Percentiles rank a stretch among this genome's conserved stretches.
Evolutionary conservation across 768 basidiomycete species (phyloP).

Genomic region (Boletus tomentosulus): DNA sequence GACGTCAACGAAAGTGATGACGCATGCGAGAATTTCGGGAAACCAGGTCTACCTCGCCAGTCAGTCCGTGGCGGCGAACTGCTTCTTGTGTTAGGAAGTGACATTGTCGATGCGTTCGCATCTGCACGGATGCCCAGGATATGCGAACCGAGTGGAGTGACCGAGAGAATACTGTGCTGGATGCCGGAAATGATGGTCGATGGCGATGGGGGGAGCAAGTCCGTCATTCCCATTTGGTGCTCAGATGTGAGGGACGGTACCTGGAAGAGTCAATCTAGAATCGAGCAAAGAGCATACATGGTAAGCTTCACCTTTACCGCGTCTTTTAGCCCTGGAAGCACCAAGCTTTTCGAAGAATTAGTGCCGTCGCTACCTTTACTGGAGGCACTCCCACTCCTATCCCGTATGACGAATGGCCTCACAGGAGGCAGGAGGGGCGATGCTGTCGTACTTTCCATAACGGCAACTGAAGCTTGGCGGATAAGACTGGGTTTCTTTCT

Average conservation of each 20-base stretch:
- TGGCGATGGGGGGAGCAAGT: slow-evolving; percentile 74
- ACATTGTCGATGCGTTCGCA: slow-evolving; percentile 37
- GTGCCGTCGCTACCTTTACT: slow-evolving; percentile 36
- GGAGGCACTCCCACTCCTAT: slow-evolving; percentile 47
- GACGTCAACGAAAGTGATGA: slow-evolving; percentile 34
- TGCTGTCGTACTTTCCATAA: slow-evolving; percentile 46
- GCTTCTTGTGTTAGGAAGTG: slow-evolving; percentile 37
- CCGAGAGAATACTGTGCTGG: slow-evolving; percentile 35
- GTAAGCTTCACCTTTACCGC: slow-evolving; percentile 55
- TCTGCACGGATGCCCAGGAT: slow-evolving; percentile 23
- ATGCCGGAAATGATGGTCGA: slow-evolving; percentile 39
- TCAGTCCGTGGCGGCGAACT: slow-evolving; percentile 26
- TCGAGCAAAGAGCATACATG: neutral
- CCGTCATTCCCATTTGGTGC: slow-evolving; percentile 62
- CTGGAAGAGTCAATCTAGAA: slow-evolving; percentile 30
- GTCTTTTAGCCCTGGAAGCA: slow-evolving; percentile 63
- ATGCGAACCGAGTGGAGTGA: slow-evolving; percentile 36
- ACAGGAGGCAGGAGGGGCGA: slow-evolving; percentile 41
- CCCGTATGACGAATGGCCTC: slow-evolving; percentile 44
- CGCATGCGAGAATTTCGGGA: slow-evolving; percentile 26
- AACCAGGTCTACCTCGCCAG: slow-evolving; percentile 18
- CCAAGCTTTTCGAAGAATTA: slow-evolving; percentile 27
- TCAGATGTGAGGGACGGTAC: slow-evolving; percentile 66
- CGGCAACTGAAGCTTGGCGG: slow-evolving; percentile 51
- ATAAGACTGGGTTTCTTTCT: slow-evolving; percentile 37